Percentiles rank a stretch among this genome's conserved stretches.
phyloP scores from a whole-genome alignment of 2,329 filamentous ascomycete genomes.

The Paecilomyces sp. region DNA sequence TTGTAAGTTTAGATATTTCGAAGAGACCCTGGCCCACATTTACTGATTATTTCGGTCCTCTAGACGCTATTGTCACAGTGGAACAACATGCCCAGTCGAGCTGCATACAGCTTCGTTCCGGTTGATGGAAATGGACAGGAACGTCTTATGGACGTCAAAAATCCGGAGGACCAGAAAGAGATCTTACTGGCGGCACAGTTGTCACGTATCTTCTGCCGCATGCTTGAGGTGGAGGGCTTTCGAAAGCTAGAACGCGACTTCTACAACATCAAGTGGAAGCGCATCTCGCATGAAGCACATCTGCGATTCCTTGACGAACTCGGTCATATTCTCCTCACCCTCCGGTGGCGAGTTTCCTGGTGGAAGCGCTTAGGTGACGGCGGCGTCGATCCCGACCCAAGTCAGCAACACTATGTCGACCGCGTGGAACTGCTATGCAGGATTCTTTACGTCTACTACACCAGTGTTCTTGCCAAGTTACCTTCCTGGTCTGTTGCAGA shows the following conservation, averaged over 20 bases:
- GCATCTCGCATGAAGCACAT: conserved; percentile 35
- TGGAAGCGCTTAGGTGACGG: conserved; percentile 37
- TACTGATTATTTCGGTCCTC: not conserved
- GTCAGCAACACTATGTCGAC: conserved; percentile 31
- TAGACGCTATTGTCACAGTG: conserved; percentile 36
- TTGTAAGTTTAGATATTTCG: conserved; percentile 22
- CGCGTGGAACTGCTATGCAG: conserved; percentile 35
- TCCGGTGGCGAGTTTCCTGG: conserved; percentile 41
- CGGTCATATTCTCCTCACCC: conserved; percentile 33
- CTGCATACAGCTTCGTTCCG: conserved; percentile 35
- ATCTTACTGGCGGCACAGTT: conserved; percentile 38
- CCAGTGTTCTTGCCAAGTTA: conserved; percentile 34
- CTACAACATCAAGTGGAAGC: conserved; percentile 40
- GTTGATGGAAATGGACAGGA: conserved; percentile 21
- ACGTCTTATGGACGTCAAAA: conserved; percentile 32
- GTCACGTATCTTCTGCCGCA: conserved; percentile 39
- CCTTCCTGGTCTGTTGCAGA: conserved; percentile 30
- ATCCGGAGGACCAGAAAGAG: conserved; percentile 28
- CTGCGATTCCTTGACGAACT: conserved; percentile 33
- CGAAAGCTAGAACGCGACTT: conserved; percentile 36
- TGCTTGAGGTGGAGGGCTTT: conserved; percentile 41
- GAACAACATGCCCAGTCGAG: conserved; percentile 42
- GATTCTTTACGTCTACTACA: conserved; percentile 42
- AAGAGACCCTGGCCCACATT: not conserved
- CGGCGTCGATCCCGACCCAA: conserved; percentile 25